phyloP scores from a whole-genome alignment of 306 rosid genomes.

The Quercus berberidifolia region DNA sequence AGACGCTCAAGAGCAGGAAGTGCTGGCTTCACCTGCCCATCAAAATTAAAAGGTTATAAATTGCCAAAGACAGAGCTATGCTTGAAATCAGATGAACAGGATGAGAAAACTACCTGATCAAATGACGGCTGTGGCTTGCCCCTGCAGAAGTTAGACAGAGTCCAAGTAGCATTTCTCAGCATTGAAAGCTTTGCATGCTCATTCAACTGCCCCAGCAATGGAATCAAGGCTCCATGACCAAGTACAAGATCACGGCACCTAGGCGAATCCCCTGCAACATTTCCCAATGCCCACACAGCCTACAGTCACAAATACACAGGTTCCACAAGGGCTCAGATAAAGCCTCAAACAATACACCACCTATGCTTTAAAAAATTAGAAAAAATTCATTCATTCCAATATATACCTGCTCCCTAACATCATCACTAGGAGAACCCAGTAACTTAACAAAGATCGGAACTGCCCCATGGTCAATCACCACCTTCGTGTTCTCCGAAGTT shows the following conservation, averaged over 20 bases:
- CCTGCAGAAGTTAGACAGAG: constrained; percentile 87
- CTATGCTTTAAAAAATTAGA: background rate
- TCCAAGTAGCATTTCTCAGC: constrained; percentile 96
- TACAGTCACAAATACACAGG: constrained; percentile 15
- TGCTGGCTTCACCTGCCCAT: constrained; percentile 75
- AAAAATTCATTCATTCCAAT: background rate
- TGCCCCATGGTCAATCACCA: constrained; percentile 90
- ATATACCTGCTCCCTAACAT: constrained; percentile 91
- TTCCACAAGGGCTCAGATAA: background rate
- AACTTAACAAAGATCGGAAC: constrained; percentile 87
- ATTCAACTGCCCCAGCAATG: constrained; percentile 72
- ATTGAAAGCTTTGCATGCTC: constrained; percentile 93
- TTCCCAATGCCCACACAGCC: constrained; percentile 98
- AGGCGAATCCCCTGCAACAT: constrained; percentile 96
- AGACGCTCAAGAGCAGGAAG: constrained; percentile 90
- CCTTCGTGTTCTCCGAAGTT: constrained; percentile 86
- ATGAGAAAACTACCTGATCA: constrained; percentile 51
- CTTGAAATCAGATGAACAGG: background rate
- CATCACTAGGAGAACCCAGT: constrained; percentile 86
- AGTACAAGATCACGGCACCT: constrained; percentile 94
- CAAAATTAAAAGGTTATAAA: constrained; percentile 12
- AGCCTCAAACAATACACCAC: background rate
- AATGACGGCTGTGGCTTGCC: constrained; percentile 96
- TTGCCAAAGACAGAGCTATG: background rate
- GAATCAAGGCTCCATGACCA: constrained; percentile 69